Base-by-base conservation (phyloP, 140 eudicot species). In the Erigeron philadelphicus region DNA sequence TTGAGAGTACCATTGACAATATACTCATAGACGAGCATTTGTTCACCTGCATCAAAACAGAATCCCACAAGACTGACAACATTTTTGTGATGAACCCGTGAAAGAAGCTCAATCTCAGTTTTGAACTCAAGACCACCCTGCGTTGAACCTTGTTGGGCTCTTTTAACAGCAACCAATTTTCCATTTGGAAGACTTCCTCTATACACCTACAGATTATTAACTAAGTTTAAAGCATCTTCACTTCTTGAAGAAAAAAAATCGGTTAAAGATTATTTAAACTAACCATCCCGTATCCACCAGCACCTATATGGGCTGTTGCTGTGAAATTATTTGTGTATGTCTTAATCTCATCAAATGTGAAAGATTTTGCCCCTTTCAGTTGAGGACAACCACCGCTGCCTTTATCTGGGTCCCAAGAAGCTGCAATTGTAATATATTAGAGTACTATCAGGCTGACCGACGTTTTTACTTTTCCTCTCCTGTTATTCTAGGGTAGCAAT, bases 251-350 rank as follows among this genome's bases (percentile, higher is more conserved):
- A 43, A 56, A 42, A 60, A 44, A 47, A 11, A 3, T 11, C 8
- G 9, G 42, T n/a, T 48, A 59, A n/a, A 17, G 17, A 11, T 17
- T n/a, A 15, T 15, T 62, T 38, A 66, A 66, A 64, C 79, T 65
- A 75, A 91, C 97, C 96, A 84, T 91, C 73, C 97, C 97, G 61
- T 80, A 92, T 25, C 92, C 96, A 19, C 96, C 98, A 25, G 88
- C 61, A 12, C 98, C 98, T 72, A 92, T 57, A 23, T 77, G 76
- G 73, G 83, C 80, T 49, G 78, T 57, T 66, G 83, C 80, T 19
- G 95, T 64, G 57, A 92, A 92, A 68, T 84, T 92, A 63, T 81
- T 83, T 66, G 98, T 79, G 78, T 21, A 76, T 61, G 75, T 72
- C 73, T 82, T 92, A 64, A 92, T 84, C 78, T 88, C 98, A 52